Evolutionary conservation across 257 asterid species (phyloP).

Genomic region (Scutellaria galericulata): DNA sequence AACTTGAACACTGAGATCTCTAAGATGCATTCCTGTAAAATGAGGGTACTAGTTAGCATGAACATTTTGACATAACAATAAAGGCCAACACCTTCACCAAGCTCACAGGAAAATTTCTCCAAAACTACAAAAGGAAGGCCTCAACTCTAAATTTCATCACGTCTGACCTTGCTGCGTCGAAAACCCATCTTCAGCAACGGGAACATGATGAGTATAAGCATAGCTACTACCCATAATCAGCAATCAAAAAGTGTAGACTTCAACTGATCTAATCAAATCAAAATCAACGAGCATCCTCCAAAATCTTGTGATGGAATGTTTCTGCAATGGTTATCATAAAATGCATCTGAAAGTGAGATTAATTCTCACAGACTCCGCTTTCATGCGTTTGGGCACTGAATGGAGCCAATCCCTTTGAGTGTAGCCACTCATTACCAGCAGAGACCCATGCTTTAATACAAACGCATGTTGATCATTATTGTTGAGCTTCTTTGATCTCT

Average conservation of each 20-base stretch:
- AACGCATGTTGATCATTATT: conserved; percentile 57
- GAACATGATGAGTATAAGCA: neutral
- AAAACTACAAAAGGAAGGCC: too few species aligned
- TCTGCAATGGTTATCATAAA: conserved; percentile 36
- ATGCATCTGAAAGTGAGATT: conserved; percentile 87
- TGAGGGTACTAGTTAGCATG: neutral
- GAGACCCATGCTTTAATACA: conserved; percentile 78
- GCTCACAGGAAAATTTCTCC: too few species aligned
- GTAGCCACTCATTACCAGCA: conserved; percentile 87
- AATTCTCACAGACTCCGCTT: conserved; percentile 69
- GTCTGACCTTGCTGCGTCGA: too few species aligned
- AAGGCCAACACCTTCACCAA: too few species aligned
- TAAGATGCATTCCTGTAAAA: neutral
- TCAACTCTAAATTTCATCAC: too few species aligned
- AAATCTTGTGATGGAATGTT: neutral
- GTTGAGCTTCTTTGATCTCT: conserved; percentile 54
- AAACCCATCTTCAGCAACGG: conserved; percentile 3
- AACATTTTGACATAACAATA: neutral
- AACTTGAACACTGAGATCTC: neutral
- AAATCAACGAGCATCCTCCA: conserved; percentile 11
- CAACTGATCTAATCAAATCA: conserved; percentile 12
- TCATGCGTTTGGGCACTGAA: conserved; percentile 88
- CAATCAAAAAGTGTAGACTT: neutral
- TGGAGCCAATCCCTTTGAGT: conserved; percentile 95
- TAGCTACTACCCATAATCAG: neutral